Percentiles rank a stretch among this genome's conserved stretches.
phyloP scores from a whole-genome alignment of 2,329 filamentous ascomycete genomes.

The Hypoxylon sp. region DNA sequence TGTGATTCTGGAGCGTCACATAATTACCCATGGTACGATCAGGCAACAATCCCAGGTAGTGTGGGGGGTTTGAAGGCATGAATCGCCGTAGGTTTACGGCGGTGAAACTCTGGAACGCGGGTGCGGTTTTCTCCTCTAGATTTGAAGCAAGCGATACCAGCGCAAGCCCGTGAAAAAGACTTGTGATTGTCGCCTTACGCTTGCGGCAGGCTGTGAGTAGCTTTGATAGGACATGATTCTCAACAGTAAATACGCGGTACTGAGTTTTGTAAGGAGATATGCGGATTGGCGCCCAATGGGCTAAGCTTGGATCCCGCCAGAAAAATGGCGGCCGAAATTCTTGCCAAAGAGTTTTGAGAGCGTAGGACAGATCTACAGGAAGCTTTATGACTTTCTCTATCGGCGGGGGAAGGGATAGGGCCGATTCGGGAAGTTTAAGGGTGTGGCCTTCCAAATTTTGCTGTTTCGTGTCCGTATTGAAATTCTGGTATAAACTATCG shows the following conservation, averaged over 20 bases:
- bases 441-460: conserved; percentile 46
- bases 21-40: conserved; percentile 39
- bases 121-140: no score
- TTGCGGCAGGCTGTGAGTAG: conserved; percentile 41
- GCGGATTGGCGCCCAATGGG: conserved; percentile 47
- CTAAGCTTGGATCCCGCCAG: conserved; percentile 17
- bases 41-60: no score
- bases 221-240: conserved; percentile 6
- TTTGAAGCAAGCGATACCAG: conserved; percentile 6
- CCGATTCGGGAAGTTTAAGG: conserved; percentile 44
- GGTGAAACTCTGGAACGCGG: conserved; percentile 6
- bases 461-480: conserved; percentile 50
- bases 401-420: conserved; percentile 49
- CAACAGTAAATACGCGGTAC: conserved; percentile 42
- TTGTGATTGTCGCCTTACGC: conserved; percentile 48
- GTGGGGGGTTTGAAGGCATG: no score
- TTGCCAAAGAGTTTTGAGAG: conserved; percentile 35
- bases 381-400: conserved; percentile 45
- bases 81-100: no score
- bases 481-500: conserved; percentile 49
- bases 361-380: conserved; percentile 34
- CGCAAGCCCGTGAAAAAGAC: conserved; percentile 45
- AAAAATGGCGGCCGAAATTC: conserved; percentile 37
- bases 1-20: conserved; percentile 41
- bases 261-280: conserved; percentile 46